Base-by-base conservation (phyloP, 1,139 yeast genomes). In the Debaryomyces sp. region DNA sequence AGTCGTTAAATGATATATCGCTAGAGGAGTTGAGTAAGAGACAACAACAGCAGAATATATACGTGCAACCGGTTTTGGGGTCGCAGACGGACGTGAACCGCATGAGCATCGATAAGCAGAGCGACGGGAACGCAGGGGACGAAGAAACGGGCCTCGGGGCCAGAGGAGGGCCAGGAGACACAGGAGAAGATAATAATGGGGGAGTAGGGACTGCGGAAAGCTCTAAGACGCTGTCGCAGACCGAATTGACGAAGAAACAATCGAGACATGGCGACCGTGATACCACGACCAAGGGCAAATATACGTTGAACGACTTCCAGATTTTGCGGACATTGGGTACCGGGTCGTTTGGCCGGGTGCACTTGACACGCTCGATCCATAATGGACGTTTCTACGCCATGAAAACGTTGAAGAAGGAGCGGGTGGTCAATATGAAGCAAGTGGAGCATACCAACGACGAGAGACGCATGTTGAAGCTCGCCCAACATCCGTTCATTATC, bases 401-500 rank as follows among this genome's bases (percentile, higher is more conserved):
- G 77, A 92, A 92, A 64, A 96, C 90, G 35, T 78, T 92, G 56
- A 89, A 89, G 62, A 92, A 92, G 70, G 88, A 87, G 42, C 86
- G 92, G 58, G 94, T 92, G 51, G 96, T 92, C 48, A 88, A 87
- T 62, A 87, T 92, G 95, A 92, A 92, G 67, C 98, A 92, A 70
- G 95, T 92, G 45, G 97, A 92, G 64, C 98, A 92, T 67, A 92
- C 98, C 23, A 92, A 92, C 67, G 98, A 92, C 67, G 98, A 92
- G 71, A 78, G 98, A 48, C 80, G 96, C 57, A 92, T 92, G 96
- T 78, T 92, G 52, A 89, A 89, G 58, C 75, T 90, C 43, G 96
- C 92, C 18, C 94, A 89, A 59, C 97, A 92, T 64, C 98, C 98
- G 15, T 92, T 92, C 62, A 79, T 92, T 55, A 89, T 91, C 56